Evolutionary conservation across 495 filamentous ascomycete genomes (phyloP).

Genomic region (Tuber microsphaerosporum): DNA sequence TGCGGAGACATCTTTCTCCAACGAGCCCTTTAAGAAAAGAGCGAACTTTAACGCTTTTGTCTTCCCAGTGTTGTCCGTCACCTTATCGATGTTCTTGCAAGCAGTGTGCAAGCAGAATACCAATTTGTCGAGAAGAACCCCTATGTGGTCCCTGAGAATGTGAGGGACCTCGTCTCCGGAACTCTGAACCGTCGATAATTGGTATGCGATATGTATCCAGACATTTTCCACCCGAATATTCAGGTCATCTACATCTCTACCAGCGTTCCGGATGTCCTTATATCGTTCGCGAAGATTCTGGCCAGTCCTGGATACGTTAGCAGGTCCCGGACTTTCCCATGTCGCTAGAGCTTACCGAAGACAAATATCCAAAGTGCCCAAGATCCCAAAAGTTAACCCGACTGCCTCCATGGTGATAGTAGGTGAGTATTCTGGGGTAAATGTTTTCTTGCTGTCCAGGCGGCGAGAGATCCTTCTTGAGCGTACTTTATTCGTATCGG

Average conservation of each 20-base stretch:
- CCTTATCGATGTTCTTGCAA: slow-evolving; percentile 29
- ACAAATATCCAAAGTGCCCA: slow-evolving; percentile 26
- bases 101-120: slow-evolving; percentile 40
- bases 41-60: slow-evolving; percentile 17
- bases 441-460: background rate
- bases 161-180: slow-evolving; percentile 43
- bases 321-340: background rate
- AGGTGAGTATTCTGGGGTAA: background rate
- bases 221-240: slow-evolving; percentile 41
- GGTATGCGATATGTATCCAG: slow-evolving; percentile 41
- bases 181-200: slow-evolving; percentile 43
- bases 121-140: slow-evolving; percentile 41
- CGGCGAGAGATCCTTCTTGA: background rate
- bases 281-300: slow-evolving; percentile 21
- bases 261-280: slow-evolving; percentile 27
- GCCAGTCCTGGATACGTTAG: slow-evolving; percentile 15
- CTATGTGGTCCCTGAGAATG: slow-evolving; percentile 41
- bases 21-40: slow-evolving; percentile 30
- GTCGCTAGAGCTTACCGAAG: slow-evolving; percentile 11
- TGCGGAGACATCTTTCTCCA: slow-evolving; percentile 42
- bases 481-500: background rate
- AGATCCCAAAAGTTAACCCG: slow-evolving; percentile 14
- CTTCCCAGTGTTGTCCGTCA: slow-evolving; percentile 30
- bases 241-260: slow-evolving; percentile 41
- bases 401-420: slow-evolving; percentile 1